Evolutionary conservation across 139 green algal genomes (phyloP).

Genomic region (Mesotaenium endlicherianum): DNA sequence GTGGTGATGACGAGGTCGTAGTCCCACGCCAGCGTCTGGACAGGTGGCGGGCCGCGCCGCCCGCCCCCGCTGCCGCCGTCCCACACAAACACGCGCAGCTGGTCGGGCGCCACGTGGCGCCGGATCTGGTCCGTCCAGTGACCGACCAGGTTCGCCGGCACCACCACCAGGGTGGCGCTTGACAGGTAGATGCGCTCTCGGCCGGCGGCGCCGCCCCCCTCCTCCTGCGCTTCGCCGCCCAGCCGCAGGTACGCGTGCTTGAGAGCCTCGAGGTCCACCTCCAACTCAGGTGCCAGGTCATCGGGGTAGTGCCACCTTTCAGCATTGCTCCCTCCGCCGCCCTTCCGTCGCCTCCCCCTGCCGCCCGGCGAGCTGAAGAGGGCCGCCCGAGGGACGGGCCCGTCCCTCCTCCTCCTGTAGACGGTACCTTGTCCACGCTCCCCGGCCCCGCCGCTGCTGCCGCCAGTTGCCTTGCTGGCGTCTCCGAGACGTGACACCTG

Average conservation of each 20-base stretch:
- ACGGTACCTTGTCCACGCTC: too few relatives aligned
- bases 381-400: too few relatives aligned
- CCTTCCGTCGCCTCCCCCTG: too few relatives aligned
- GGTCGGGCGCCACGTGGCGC: constrained; percentile 56
- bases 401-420: too few relatives aligned
- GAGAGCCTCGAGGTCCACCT: background rate
- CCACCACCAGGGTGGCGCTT: constrained; percentile 84
- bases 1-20: constrained; percentile 75
- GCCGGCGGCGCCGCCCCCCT: too few relatives aligned
- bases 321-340: too few relatives aligned
- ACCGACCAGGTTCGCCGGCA: constrained; percentile 76
- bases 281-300: background rate
- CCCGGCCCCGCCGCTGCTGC: too few relatives aligned
- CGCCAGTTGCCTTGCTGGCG: too few relatives aligned
- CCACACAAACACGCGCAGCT: constrained; percentile 64
- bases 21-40: constrained; percentile 76
- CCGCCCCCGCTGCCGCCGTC: background rate
- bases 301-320: too few relatives aligned
- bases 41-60: constrained; percentile 16
- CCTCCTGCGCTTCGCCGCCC: background rate
- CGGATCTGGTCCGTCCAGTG: constrained; percentile 83
- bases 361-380: too few relatives aligned
- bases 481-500: too few relatives aligned
- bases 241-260: background rate
- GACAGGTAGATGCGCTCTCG: constrained; percentile 74